Base-by-base conservation (phyloP, 352 stramenopile species). In the Phytophthora pisi region DNA sequence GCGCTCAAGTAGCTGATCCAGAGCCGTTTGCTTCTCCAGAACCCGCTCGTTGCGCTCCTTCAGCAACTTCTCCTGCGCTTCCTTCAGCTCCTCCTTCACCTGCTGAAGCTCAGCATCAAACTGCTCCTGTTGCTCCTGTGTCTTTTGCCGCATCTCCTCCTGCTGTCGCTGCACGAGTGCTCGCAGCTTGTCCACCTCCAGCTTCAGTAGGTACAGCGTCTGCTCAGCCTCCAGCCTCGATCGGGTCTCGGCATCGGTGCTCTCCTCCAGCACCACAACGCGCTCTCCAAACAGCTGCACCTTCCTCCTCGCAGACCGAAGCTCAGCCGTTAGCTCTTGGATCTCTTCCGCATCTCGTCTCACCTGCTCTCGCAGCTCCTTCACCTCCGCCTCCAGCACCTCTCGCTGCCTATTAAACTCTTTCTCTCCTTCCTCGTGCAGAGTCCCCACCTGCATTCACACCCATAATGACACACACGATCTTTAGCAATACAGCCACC, bases 111-210 rank as follows among this genome's bases (percentile, higher is more conserved):
- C 74, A 11, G 64, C 40, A n/a, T 73, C 43, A 52, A 78, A 75
- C 28, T 60, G 59, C 10, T 67, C 16, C 15, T 79, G 65, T 11
- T 72, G 68, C 28, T 74, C 58, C 3, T 74, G 72, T 1, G 46
- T 64, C n/a, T 82, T 71, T 10, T 9, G 1, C 24, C 75, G 56
- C 74, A 89, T 86, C 36, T 90, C 82, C 0, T 74, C 56, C 15
- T 80, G 77, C 52, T 93, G 81, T 23, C 61, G 68, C 6, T 66
- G 63, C 8, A 93, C 79, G 0, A 93, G 69, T 6, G 75, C 73
- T 7, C 81, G 74, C 10, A 93, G 59, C 30, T 93, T 92, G 38
- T 86, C 84, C 30, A 91, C 77, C 61, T 93, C 81, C 2, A 85
- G 57, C 51, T 86, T 90, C 16, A 93, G 77, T 52, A 88, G 61